Evolutionary conservation across 371 early-diverging fungal genomes (phyloP).

Genomic region (Rhizopus delemar): DNA sequence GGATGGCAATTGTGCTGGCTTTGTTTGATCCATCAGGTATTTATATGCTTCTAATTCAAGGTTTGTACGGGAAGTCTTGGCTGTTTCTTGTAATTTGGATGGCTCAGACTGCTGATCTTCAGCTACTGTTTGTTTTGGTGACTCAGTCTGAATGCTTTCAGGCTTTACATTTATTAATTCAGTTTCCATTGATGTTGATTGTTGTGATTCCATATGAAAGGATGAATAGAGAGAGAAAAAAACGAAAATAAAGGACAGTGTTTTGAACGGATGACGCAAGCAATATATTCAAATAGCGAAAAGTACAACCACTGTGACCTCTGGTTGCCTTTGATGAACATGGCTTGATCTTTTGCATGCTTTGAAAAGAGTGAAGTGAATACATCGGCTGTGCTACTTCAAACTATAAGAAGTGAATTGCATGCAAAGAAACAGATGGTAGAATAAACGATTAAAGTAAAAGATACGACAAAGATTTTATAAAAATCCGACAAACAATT

Average conservation of each 20-base stretch:
- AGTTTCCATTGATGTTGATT: background rate
- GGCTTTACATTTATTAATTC: slow-evolving; percentile 2
- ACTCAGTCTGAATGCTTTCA: background rate
- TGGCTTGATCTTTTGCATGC: too few relatives aligned
- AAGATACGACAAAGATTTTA: too few relatives aligned
- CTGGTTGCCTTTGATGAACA: too few relatives aligned
- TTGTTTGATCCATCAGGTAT: slow-evolving; percentile 71
- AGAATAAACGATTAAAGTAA: too few relatives aligned
- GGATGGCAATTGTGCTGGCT: slow-evolving; percentile 75
- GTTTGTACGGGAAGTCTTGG: slow-evolving; percentile 25
- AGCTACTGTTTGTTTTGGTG: background rate
- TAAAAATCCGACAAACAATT: too few relatives aligned
- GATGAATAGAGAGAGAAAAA: background rate
- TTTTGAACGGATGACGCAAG: background rate
- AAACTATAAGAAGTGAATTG: too few relatives aligned
- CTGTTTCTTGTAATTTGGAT: slow-evolving; percentile 3
- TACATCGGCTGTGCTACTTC: too few relatives aligned
- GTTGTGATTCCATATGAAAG: background rate
- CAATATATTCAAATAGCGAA: too few relatives aligned
- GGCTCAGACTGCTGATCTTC: slow-evolving; percentile 4
- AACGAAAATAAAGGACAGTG: background rate
- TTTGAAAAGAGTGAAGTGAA: too few relatives aligned
- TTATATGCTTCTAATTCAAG: slow-evolving; percentile 73
- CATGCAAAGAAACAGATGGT: too few relatives aligned
- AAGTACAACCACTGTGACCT: too few relatives aligned